These are phyloP conservation scores for Mycena citricolor DNA, from an alignment of 1,284 basidiomycete genomes.

Conservation along the genomic window DNA sequence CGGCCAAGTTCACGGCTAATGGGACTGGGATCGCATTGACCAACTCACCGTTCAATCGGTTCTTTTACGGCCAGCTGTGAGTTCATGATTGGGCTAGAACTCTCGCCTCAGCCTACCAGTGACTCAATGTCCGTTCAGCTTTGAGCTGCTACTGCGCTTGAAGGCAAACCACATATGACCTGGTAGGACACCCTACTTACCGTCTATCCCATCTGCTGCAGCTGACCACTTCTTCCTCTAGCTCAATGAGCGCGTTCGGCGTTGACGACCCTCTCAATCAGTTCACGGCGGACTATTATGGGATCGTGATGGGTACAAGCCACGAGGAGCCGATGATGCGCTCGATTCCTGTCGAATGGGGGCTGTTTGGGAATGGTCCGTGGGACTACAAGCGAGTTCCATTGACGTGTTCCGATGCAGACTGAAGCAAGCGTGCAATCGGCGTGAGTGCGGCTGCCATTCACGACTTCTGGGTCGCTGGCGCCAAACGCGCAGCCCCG, in stretches of 20 bases:
- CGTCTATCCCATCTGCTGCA: too few relatives aligned
- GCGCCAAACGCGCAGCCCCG: conserved; percentile 53
- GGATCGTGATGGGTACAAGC: conserved; percentile 70
- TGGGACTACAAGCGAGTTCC: conserved; percentile 57
- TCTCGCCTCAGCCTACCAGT: too few relatives aligned
- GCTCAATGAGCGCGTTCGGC: conserved; percentile 50
- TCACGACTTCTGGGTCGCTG: conserved; percentile 58
- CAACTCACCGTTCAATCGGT: conserved; percentile 59
- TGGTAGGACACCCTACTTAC: conserved; percentile 37
- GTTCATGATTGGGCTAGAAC: conserved; percentile 25
- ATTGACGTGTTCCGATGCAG: too few relatives aligned
- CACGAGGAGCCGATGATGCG: conserved; percentile 71
- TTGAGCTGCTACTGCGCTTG: conserved; percentile 66
- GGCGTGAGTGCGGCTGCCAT: too few relatives aligned
- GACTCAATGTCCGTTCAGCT: too few relatives aligned
- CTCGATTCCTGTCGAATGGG: conserved; percentile 61
- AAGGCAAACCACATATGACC: conserved; percentile 76
- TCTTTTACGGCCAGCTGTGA: conserved; percentile 63
- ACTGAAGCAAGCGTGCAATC: too few relatives aligned
- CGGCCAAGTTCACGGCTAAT: conserved; percentile 62
- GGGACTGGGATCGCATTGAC: conserved; percentile 51
- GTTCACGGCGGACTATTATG: conserved; percentile 62
- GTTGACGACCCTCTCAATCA: conserved; percentile 71
- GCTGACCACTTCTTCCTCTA: conserved; percentile 1
- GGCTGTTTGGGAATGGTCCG: conserved; percentile 48